Conservation (phyloP, 768 basidiomycete genomes). For the Pleurotus citrinopileatus region DNA sequence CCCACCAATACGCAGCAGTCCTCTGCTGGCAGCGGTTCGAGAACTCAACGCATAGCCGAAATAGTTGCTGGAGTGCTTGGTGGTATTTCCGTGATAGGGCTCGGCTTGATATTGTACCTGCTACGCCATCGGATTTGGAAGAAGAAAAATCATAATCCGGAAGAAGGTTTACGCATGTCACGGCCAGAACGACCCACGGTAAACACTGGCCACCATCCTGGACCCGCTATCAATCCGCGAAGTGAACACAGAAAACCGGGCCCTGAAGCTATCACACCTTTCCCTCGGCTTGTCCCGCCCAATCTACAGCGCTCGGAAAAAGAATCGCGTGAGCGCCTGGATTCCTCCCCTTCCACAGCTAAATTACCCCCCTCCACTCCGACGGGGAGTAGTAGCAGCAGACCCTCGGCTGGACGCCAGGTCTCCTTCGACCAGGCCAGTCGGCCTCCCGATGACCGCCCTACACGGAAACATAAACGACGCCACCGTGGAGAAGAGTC, state of each 20-base stretch:
- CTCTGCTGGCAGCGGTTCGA: too few relatives aligned
- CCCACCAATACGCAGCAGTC: too few relatives aligned
- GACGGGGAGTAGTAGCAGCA: not conserved
- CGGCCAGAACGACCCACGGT: not conserved
- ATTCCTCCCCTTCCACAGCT: not conserved
- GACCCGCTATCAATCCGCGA: not conserved
- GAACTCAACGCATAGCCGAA: not conserved
- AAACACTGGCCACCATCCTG: not conserved
- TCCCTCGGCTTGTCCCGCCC: not conserved
- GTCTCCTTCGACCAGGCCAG: not conserved
- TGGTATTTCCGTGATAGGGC: not conserved
- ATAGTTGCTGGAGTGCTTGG: constrained; percentile 4
- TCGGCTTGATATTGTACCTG: constrained; percentile 2
- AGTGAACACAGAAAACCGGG: not conserved
- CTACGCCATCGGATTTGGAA: constrained; percentile 1
- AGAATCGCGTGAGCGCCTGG: too few relatives aligned
- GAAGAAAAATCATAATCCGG: not conserved
- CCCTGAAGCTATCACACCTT: not conserved
- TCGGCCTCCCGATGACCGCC: not conserved
- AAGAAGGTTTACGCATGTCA: not conserved
- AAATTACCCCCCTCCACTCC: not conserved
- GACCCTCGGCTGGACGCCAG: not conserved
- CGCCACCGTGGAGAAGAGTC: not conserved
- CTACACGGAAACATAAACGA: too few relatives aligned
- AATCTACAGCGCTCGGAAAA: not conserved